These are phyloP conservation scores for Endocalyx cinctus DNA, from an alignment of 2,329 filamentous ascomycete species.

Conservation along the genomic window DNA sequence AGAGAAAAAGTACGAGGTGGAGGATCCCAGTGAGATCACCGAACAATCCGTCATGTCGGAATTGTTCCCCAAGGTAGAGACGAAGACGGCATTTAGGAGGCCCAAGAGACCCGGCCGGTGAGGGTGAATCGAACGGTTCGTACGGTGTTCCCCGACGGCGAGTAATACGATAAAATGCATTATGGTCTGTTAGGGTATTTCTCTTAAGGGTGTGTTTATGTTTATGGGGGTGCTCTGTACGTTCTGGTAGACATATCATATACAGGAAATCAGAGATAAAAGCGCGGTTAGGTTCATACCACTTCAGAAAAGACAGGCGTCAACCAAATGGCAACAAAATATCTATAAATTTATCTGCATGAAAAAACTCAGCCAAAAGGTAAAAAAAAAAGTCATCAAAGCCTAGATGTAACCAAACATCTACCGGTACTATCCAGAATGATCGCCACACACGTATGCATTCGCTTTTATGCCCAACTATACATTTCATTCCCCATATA, in stretches of 20 bases:
- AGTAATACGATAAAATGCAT: too few species aligned
- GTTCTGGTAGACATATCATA: too few species aligned
- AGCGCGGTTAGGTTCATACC: too few species aligned
- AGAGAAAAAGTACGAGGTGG: slow-evolving; percentile 66
- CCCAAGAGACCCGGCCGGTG: slow-evolving; percentile 73
- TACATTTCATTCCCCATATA: too few species aligned
- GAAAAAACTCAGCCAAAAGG: background rate
- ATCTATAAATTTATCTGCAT: background rate
- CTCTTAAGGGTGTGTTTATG: too few species aligned
- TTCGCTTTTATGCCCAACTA: too few species aligned
- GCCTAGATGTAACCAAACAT: background rate
- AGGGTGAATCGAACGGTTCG: slow-evolving; percentile 3
- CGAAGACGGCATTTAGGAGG: slow-evolving; percentile 66
- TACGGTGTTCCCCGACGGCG: too few species aligned
- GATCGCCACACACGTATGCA: too few species aligned
- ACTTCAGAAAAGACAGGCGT: too few species aligned
- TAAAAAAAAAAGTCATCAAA: too few species aligned
- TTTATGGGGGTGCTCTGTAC: too few species aligned
- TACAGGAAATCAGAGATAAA: slow-evolving; percentile 1
- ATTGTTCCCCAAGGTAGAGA: slow-evolving; percentile 62
- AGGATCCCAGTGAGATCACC: slow-evolving; percentile 66
- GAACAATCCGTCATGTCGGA: slow-evolving; percentile 61
- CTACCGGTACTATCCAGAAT: background rate
- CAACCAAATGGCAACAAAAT: background rate
- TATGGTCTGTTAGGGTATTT: too few species aligned